Percentiles rank a stretch among this genome's conserved stretches.
Conservation (phyloP, 208 protist species). For the Wallacemonas rigidus region DNA sequence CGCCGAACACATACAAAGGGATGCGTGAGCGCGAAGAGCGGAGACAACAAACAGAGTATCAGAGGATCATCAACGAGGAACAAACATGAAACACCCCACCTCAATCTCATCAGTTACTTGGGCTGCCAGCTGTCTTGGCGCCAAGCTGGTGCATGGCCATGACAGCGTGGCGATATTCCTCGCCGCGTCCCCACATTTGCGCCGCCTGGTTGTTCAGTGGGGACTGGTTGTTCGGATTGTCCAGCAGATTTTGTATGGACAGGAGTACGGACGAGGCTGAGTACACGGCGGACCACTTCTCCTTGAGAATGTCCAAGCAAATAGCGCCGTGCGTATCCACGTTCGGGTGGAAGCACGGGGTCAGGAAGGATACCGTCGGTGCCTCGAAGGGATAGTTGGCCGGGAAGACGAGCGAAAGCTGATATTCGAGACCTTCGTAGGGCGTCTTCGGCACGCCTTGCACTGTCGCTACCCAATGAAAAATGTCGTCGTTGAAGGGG, state of each 20-base stretch:
- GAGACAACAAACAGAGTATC: too few species aligned
- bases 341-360: constrained; percentile 96
- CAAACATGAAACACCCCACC: neutral
- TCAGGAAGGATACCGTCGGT: constrained; percentile 93
- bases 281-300: constrained; percentile 97
- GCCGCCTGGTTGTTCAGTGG: constrained; percentile 96
- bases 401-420: constrained; percentile 91
- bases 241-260: constrained; percentile 95
- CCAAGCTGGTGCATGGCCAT: constrained; percentile 43
- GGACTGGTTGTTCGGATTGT: constrained; percentile 96
- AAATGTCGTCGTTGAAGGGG: constrained; percentile 94
- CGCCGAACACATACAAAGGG: too few species aligned
- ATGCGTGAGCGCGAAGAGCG: too few species aligned
- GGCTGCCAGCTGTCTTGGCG: constrained; percentile 20
- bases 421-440: constrained; percentile 94
- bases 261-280: constrained; percentile 94
- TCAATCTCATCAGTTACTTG: neutral
- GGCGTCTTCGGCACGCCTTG: constrained; percentile 78
- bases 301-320: constrained; percentile 98
- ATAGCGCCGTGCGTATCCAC: constrained; percentile 93
- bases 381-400: constrained; percentile 95
- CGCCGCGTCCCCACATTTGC: constrained; percentile 83
- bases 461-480: constrained; percentile 92
- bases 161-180: constrained; percentile 68
- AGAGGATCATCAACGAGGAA: neutral